Evolutionary conservation across 2,329 filamentous ascomycete species (phyloP), one percentile per base, ranked within the genome.

Genomic region (Trichoderma sp.): DNA sequence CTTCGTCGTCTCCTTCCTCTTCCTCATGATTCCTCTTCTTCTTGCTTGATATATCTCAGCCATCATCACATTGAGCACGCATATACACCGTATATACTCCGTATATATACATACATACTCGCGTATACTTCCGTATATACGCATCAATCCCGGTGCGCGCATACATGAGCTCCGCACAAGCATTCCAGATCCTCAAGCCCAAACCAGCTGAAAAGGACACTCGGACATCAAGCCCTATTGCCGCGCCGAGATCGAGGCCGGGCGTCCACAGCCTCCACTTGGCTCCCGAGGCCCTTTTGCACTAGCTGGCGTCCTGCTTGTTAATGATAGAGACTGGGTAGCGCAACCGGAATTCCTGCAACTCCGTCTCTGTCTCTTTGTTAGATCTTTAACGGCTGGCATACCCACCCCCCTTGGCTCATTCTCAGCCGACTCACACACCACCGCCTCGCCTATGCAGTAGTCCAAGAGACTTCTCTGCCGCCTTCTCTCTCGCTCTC

Each of bases 171-270:
- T 53, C 30, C 39, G 61, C 47, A 56, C 63, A 32, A 30, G 63
- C 63, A 64, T n/a, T 32, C 36, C 39, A 26, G 32, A 65, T 21
- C 51, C 51, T 14, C 39, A 12, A 51, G 28, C 15, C 24, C 62
- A 32, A 56, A 53, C 7, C n/a, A 30, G 14, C 15, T 43, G 14
- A 57, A 67, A 53, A 51, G 39, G 26, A 34, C 43, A 53, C 56
- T 69, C 66, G 66, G 66, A 69, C 66, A 61, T 61, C 56, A 28
- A 69, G 56, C 56, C 56, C 66, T 61, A 69, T 69, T 69, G 26
- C 66, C 66, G 66, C 66, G 26, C 56, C 66, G 56, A 69, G 66
- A 69, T 69, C 66, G 56, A 69, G 66, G 47, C 66, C 65, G 66
- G 36, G 56, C 47, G 56, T 51, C 66, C 56, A 36, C 56, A 47